Base-by-base conservation (phyloP, 1,284 basidiomycete species). In the Trichosporon sp. region DNA sequence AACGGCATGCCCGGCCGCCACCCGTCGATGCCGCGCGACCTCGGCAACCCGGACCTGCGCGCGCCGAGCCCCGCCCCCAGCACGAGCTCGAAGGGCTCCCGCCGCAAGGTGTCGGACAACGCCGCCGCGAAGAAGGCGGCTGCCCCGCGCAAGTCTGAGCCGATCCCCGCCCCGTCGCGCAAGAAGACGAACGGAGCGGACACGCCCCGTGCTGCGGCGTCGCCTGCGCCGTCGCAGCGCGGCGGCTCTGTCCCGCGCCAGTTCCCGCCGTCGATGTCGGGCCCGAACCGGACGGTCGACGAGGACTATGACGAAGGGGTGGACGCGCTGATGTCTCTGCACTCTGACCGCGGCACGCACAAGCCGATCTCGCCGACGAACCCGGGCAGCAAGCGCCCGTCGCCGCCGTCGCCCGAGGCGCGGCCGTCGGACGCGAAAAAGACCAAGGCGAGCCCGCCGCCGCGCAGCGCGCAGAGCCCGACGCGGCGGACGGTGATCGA, bases 231-330 rank as follows among this genome's bases (percentile, higher is more conserved):
- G 7, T 68, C 70, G 31, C 68, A 44, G 29, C 21, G 31, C 3
- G 64, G 63, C 23, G 56, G 56, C 27, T 60, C 56, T 9, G 56
- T 60, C 7, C 56, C 56, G 2, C 56, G 56, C 27, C 56, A 60
- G 56, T 60, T 31, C 56, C 56, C 56, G 27, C 56, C 56, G 1
- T 60, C 56, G 29, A 6, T 31, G 29, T 32, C 68, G 1, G 58
- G 31, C 27, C 70, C 70, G 12, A 69, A 72, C 35, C 71, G 79
- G 4, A 72, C 76, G 2, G 75, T 83, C 2, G 81, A 83, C 68
- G 82, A 83, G 64, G 82, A 83, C 64, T 83, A 83, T 67, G 82
- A 83, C 72, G 82, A 83, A 72, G 80, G 81, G 13, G 80, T 77
- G 21, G 81, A 83, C 67, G 82, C 82, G 38, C 73, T 83, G 21